Evolutionary conservation across 805 yeast genomes (phyloP).

Genomic region (Schwanniomyces occidentalis): DNA sequence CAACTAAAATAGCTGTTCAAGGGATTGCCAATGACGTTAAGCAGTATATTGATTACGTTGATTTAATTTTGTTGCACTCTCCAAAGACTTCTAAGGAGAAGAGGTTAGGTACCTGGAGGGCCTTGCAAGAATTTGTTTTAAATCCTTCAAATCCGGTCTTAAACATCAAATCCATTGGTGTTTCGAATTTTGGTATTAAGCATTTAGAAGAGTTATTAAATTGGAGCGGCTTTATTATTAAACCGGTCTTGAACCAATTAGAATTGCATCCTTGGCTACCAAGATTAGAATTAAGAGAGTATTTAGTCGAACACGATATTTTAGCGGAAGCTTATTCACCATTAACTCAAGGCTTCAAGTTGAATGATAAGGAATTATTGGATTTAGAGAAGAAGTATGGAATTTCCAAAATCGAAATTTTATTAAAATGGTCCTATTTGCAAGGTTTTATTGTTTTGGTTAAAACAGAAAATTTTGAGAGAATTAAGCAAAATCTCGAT

Average conservation of each 20-base stretch:
- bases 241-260: slow-evolving; percentile 74
- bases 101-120: slow-evolving; percentile 66
- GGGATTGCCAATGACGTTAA: slow-evolving; percentile 32
- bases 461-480: slow-evolving; percentile 54
- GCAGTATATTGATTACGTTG: slow-evolving; percentile 36
- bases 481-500: slow-evolving; percentile 57
- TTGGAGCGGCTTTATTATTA: slow-evolving; percentile 50
- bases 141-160: slow-evolving; percentile 46
- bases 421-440: slow-evolving; percentile 71
- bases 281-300: slow-evolving; percentile 61
- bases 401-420: slow-evolving; percentile 58
- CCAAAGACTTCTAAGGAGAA: slow-evolving; percentile 43
- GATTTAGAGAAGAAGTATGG: slow-evolving; percentile 50
- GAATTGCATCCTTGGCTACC: slow-evolving; percentile 86
- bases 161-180: slow-evolving; percentile 67
- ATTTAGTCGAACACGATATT: slow-evolving; percentile 55
- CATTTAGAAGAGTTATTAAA: slow-evolving; percentile 61
- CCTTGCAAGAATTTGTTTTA: slow-evolving; percentile 68
- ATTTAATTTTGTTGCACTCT: slow-evolving; percentile 48
- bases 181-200: slow-evolving; percentile 66
- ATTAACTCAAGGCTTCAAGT: slow-evolving; percentile 60
- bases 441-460: slow-evolving; percentile 74
- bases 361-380: slow-evolving; percentile 53
- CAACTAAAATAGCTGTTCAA: slow-evolving; percentile 28
- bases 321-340: slow-evolving; percentile 80